Percentiles rank a stretch among this genome's conserved stretches.
Conservation (phyloP, 2,329 filamentous ascomycete species). For the Sphaerostilbella broomeana region DNA sequence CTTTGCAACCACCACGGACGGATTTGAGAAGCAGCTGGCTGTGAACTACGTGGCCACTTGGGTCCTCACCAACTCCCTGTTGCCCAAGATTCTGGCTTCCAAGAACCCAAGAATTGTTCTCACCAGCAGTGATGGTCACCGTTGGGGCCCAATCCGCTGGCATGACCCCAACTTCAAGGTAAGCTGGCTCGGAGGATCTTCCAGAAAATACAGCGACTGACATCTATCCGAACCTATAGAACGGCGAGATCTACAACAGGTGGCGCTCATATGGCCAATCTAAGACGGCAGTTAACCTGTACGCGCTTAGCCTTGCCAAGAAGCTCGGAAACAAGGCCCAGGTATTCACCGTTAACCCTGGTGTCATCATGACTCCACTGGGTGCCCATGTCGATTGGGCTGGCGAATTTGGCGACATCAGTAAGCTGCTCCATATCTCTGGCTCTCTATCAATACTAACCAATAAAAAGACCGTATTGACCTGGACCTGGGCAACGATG, state of each 20-base stretch:
- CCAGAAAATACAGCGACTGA: too few species aligned
- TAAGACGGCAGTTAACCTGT: constrained; percentile 6
- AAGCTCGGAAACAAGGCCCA: constrained; percentile 24
- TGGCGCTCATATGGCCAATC: constrained; percentile 7
- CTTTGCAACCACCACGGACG: neutral
- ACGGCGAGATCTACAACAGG: constrained; percentile 7
- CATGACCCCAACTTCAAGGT: constrained; percentile 1
- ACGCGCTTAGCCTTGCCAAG: constrained; percentile 23
- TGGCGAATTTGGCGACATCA: neutral
- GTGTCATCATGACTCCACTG: constrained; percentile 23
- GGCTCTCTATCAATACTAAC: neutral
- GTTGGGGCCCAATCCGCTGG: neutral
- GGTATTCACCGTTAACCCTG: constrained; percentile 31
- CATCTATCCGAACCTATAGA: neutral
- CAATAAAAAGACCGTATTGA: neutral
- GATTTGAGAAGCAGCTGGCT: neutral
- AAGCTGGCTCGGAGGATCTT: too few species aligned
- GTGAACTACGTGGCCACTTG: neutral
- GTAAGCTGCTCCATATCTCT: too few species aligned
- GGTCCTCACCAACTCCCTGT: neutral
- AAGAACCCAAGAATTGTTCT: neutral
- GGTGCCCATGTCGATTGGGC: constrained; percentile 19
- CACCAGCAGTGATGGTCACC: neutral
- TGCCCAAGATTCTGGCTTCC: neutral
- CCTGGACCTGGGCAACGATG: constrained; percentile 1